These are phyloP conservation scores for Solanum bukasovii DNA, from an alignment of 257 asterid genomes.

Conservation along the genomic window DNA sequence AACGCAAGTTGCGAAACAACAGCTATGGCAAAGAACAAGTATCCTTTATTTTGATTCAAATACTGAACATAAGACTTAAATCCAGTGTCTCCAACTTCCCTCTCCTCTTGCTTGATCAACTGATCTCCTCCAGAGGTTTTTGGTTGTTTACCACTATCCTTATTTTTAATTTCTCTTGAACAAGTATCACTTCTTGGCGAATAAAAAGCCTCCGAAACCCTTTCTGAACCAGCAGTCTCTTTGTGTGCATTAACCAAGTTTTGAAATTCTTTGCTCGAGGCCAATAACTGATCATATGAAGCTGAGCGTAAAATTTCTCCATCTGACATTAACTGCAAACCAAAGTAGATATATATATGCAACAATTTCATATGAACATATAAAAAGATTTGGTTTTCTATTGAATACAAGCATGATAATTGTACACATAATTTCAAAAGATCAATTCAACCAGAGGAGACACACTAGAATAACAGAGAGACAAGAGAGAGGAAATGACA, in stretches of 20 bases:
- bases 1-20: constrained; percentile 44
- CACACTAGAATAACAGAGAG: constrained; percentile 28
- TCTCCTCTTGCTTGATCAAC: constrained; percentile 79
- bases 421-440: background rate
- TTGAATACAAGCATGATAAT: background rate
- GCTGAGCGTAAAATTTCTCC: constrained; percentile 30
- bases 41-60: constrained; percentile 68
- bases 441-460: constrained; percentile 7
- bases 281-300: constrained; percentile 31
- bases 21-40: constrained; percentile 38
- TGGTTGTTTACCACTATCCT: constrained; percentile 10
- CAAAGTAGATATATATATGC: constrained; percentile 4
- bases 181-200: constrained; percentile 7
- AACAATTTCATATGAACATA: constrained; percentile 54
- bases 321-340: constrained; percentile 35
- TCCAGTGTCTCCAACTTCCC: constrained; percentile 81
- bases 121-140: constrained; percentile 37
- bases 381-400: constrained; percentile 1
- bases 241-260: constrained; percentile 43
- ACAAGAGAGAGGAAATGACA: background rate
- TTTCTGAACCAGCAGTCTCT: constrained; percentile 43
- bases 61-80: constrained; percentile 63
- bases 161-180: constrained; percentile 23
- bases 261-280: constrained; percentile 31
- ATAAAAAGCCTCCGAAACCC: constrained; percentile 19